Evolutionary conservation across 192 early-diverging fungal genomes (phyloP), one percentile per base, ranked within the genome.

Genomic region (Entomortierella beljakovae): DNA sequence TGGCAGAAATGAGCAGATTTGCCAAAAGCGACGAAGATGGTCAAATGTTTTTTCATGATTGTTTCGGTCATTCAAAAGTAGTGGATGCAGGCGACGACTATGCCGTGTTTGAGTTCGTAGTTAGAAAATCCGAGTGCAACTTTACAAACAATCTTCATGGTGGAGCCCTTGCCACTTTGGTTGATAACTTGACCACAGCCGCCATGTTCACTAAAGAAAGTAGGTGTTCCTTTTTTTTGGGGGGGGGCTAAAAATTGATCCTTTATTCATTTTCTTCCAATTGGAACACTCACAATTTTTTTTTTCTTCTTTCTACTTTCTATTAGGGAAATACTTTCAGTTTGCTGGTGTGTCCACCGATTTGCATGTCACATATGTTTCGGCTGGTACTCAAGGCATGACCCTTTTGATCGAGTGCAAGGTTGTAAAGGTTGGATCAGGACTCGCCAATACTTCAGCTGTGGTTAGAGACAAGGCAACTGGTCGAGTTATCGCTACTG

Each of bases 341-440:
- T 57, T 51, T 28, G 77, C 42, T 10, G 82, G 82, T 16, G 82
- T 84, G 34, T 84, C 82, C 15, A 76, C 68, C 10, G 79, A 84
- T 69, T 37, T 84, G 28, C 71, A 80, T 40, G 68, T 81, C 60
- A 68, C 63, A 20, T 84, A 84, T 49, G 82, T 84, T 18, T 64
- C 66, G 33, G 67, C 65, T 22, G 79, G 72, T 2, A 37, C 66
- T 0, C 28, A 62, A 9, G 82, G 82, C 10, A 64, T 56, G n/a
- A 62, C 49, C 18, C 25, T 84, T 7, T 20, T 74, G 4, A 33
- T 84, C 33, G 80, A 81, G 46, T 81, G 71, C 60, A 61, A 32
- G 31, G 63, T 81, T 32, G 8, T 15, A 23, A 84, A 81, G 42
- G 67, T 81, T 20, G 82, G 82, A 18, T 34, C 67, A 22, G 64